Evolutionary conservation across 202 grass and related monocot species (phyloP).

Genomic region (Elaeis oleifera): DNA sequence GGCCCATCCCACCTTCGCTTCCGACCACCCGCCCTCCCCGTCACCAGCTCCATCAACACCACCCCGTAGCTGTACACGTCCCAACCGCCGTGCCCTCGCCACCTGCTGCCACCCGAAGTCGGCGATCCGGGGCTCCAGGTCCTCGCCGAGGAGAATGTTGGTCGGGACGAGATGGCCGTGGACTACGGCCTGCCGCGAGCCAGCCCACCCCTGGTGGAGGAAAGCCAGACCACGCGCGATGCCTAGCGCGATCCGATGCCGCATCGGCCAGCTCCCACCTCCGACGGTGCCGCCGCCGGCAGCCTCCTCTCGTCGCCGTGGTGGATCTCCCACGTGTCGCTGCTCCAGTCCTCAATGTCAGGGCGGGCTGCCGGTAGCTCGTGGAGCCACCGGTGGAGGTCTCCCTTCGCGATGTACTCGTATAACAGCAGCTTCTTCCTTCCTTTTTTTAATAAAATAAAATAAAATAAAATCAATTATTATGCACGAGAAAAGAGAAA

Average conservation of each 20-base stretch:
- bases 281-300: neutral
- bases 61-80: conserved; percentile 70
- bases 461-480: no score
- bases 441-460: conserved; percentile 17
- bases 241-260: conserved; percentile 66
- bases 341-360: conserved; percentile 46
- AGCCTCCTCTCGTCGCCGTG: conserved; percentile 8
- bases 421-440: conserved; percentile 73
- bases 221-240: conserved; percentile 70
- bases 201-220: conserved; percentile 92
- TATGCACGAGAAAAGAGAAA: no score
- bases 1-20: conserved; percentile 44
- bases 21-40: conserved; percentile 54
- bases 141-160: conserved; percentile 70
- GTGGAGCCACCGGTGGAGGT: conserved; percentile 92
- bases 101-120: conserved; percentile 25
- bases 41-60: conserved; percentile 76
- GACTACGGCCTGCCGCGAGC: conserved; percentile 25
- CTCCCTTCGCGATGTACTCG: conserved; percentile 95
- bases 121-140: conserved; percentile 63
- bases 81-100: conserved; percentile 25
- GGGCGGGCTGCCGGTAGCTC: conserved; percentile 64
- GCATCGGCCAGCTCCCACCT: conserved; percentile 41
- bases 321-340: conserved; percentile 49
- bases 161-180: conserved; percentile 67